Base-by-base conservation (phyloP, 371 early-diverging fungal genomes). In the Globomyces sp. region DNA sequence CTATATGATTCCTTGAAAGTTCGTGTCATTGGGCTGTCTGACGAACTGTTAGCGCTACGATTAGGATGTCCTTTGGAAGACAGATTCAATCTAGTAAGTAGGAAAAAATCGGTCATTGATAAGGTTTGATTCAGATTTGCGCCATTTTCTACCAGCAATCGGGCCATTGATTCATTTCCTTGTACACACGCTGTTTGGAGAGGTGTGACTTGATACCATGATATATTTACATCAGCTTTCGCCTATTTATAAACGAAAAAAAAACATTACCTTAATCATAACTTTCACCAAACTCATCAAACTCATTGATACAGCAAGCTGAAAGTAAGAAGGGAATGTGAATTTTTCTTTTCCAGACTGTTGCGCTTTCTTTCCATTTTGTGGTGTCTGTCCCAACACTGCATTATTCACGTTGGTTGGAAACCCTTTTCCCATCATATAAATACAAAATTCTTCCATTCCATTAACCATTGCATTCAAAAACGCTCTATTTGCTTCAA, bases 131-230 rank as follows among this genome's bases (percentile, higher is more conserved):
- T 77, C 34, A 74, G 76, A 50, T 77, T 70, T 11, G 83, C 91
- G 57, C 87, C 80, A 65, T 77, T 64, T 39, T 89, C 85, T 8
- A 89, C 68, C 3, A 91, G 76, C 34, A 87, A 49, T 6, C 80
- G 68, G n/a, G 85, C 83, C 8, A 88, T 71, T 9, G 68, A 63
- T 3, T 79, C 70, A 42, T 83, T 85, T 9, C 89, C 87, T 58
- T 82, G 84, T 64, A 83, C 80, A 41, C 85, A 85, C 3, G 89
- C 89, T 61, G 87, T 74, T 61, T 86, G 87, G 52, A 90, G 78
- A 0, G 91, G 84, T 0, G 80, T 74, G 10, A 83, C 58, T 4
- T 78, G 76, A 52, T 80, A 78, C 83, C 83, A 83, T 11, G 64
- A 51, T 40, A 67, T 71, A 59, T 80, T 78, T 6, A 80, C 72